phyloP scores from a whole-genome alignment of 2,329 filamentous ascomycete species.

The Leptographium radiaticola region DNA sequence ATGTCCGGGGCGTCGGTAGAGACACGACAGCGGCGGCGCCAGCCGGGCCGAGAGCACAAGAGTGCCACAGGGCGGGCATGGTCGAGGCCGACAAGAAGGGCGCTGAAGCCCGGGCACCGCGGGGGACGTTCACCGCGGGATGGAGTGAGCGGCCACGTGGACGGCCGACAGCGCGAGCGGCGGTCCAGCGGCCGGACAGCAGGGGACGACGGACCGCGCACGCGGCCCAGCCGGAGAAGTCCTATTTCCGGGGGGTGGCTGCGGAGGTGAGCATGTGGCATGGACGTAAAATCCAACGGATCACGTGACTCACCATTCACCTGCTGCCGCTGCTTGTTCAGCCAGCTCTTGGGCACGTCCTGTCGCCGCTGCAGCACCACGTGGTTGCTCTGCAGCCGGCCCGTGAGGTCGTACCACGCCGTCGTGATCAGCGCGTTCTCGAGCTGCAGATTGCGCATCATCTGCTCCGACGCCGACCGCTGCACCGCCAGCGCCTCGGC shows the following conservation, averaged over 20 bases:
- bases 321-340: conserved; percentile 68
- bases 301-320: conserved; percentile 32
- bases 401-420: conserved; percentile 78
- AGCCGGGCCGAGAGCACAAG: too few species aligned
- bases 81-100: too few species aligned
- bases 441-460: conserved; percentile 56
- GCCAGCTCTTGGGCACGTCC: conserved; percentile 67
- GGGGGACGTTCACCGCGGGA: too few species aligned
- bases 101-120: too few species aligned
- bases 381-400: conserved; percentile 69
- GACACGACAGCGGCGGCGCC: too few species aligned
- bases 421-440: conserved; percentile 68
- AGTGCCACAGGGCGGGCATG: too few species aligned
- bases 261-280: background rate
- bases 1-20: too few species aligned
- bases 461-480: conserved; percentile 38
- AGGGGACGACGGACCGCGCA: too few species aligned
- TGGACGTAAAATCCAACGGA: background rate
- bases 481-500: conserved; percentile 3
- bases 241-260: background rate
- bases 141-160: too few species aligned
- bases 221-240: background rate
- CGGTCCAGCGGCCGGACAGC: too few species aligned
- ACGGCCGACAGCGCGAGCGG: too few species aligned
- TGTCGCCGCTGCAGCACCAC: conserved; percentile 63